Conservation (phyloP, 192 early-diverging fungal genomes). For the Podila verticillata region DNA sequence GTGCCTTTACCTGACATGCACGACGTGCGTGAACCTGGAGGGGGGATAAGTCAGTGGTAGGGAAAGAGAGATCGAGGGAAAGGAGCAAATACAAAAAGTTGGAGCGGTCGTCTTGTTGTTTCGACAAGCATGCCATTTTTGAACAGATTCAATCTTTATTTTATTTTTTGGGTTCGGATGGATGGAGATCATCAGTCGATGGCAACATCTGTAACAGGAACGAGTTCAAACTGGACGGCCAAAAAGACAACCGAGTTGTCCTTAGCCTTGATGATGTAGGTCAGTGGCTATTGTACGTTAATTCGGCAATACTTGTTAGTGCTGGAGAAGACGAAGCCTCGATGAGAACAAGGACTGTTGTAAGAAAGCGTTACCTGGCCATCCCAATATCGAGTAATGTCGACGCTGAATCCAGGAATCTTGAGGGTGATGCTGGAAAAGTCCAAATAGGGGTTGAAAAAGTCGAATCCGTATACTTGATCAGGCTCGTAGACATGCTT, state of each 20-base stretch:
- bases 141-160: too few relatives aligned
- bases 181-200: slow-evolving; percentile 1
- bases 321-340: not conserved
- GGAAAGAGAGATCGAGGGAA: too few relatives aligned
- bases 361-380: slow-evolving; percentile 70
- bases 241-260: slow-evolving; percentile 70
- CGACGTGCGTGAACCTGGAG: too few relatives aligned
- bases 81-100: too few relatives aligned
- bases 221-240: slow-evolving; percentile 72
- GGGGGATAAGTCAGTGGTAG: too few relatives aligned
- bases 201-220: slow-evolving; percentile 31
- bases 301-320: slow-evolving; percentile 28
- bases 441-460: slow-evolving; percentile 64
- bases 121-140: too few relatives aligned
- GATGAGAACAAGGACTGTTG: slow-evolving; percentile 57
- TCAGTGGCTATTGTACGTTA: slow-evolving; percentile 70
- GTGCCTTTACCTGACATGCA: too few relatives aligned
- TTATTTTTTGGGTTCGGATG: too few relatives aligned
- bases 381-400: slow-evolving; percentile 63
- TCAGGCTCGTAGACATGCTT: slow-evolving; percentile 65
- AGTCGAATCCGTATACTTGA: slow-evolving; percentile 80
- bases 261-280: slow-evolving; percentile 74
- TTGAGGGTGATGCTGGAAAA: slow-evolving; percentile 55
- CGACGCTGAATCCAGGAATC: slow-evolving; percentile 59
- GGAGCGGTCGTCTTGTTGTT: too few relatives aligned